phyloP scores from a whole-genome alignment of 768 basidiomycete species.

The Panellus pusillus region DNA sequence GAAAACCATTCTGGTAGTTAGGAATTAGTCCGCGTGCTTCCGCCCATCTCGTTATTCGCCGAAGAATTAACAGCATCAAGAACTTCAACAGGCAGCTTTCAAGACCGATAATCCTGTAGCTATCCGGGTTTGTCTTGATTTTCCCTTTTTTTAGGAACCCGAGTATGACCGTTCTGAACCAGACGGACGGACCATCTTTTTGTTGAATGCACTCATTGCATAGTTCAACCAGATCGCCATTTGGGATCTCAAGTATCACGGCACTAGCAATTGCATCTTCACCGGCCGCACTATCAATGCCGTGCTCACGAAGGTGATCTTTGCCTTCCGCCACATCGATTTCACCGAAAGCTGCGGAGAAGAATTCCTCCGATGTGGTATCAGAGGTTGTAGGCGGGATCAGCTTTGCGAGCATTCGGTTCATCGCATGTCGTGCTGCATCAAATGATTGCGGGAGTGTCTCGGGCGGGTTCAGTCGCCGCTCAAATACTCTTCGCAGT shows the following conservation, averaged over 20 bases:
- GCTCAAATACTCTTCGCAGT: background rate
- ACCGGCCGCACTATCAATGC: too few relatives aligned
- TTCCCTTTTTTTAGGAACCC: constrained; percentile 18
- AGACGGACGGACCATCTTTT: background rate
- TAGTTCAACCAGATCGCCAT: background rate
- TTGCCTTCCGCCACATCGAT: too few relatives aligned
- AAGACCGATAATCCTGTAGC: constrained; percentile 20
- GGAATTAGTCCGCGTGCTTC: constrained; percentile 22
- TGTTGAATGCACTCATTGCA: background rate
- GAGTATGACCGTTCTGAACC: background rate
- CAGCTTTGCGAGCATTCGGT: background rate
- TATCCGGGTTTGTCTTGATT: constrained; percentile 10
- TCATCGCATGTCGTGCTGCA: background rate
- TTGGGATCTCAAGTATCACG: too few relatives aligned
- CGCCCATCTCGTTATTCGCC: constrained; percentile 16
- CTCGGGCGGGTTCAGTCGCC: background rate
- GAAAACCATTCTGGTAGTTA: constrained; percentile 31
- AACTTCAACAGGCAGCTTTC: constrained; percentile 24
- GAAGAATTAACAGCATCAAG: constrained; percentile 20
- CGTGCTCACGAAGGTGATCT: too few relatives aligned
- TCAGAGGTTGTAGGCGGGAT: background rate
- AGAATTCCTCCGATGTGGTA: background rate
- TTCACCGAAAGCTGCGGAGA: too few relatives aligned
- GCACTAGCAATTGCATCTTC: too few relatives aligned
- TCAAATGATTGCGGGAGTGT: background rate